phyloP scores from a whole-genome alignment of 352 stramenopile species.

The Globisporangium emineosum region DNA sequence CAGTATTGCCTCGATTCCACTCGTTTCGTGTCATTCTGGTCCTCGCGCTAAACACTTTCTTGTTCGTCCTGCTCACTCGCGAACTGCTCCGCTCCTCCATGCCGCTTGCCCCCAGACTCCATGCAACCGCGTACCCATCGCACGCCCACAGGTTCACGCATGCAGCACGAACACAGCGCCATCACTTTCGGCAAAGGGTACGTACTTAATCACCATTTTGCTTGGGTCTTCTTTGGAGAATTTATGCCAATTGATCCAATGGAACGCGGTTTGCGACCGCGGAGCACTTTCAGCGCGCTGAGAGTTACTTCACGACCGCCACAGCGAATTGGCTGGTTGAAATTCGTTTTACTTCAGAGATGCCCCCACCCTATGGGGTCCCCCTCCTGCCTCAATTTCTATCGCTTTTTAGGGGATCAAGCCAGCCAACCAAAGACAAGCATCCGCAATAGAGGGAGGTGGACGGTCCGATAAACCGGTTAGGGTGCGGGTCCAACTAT shows the following conservation, averaged over 20 bases:
- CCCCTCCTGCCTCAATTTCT: background rate
- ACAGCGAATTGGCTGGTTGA: slow-evolving; percentile 77
- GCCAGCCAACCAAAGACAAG: slow-evolving; percentile 12
- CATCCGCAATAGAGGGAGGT: background rate
- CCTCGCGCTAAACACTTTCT: background rate
- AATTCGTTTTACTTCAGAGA: slow-evolving; percentile 58
- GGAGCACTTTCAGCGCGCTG: slow-evolving; percentile 13
- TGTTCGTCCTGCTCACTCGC: background rate
- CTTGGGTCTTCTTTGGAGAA: slow-evolving; percentile 87
- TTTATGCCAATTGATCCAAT: slow-evolving; percentile 80
- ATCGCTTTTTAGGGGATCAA: slow-evolving; percentile 2
- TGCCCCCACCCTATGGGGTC: slow-evolving; percentile 5
- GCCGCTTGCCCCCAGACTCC: background rate
- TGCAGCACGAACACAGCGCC: background rate
- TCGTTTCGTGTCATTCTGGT: background rate
- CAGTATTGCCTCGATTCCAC: background rate
- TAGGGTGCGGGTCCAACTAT: background rate
- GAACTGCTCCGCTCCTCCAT: background rate
- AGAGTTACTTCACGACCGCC: slow-evolving; percentile 44
- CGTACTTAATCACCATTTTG: slow-evolving; percentile 92
- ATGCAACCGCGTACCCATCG: background rate
- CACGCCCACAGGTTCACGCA: background rate
- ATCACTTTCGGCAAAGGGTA: slow-evolving; percentile 17
- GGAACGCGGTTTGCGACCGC: slow-evolving; percentile 24
- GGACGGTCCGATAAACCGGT: slow-evolving; percentile 3